Percentiles rank a stretch among this genome's conserved stretches.
Conservation (phyloP, 192 early-diverging fungal species). For the Coemansia sp. region DNA sequence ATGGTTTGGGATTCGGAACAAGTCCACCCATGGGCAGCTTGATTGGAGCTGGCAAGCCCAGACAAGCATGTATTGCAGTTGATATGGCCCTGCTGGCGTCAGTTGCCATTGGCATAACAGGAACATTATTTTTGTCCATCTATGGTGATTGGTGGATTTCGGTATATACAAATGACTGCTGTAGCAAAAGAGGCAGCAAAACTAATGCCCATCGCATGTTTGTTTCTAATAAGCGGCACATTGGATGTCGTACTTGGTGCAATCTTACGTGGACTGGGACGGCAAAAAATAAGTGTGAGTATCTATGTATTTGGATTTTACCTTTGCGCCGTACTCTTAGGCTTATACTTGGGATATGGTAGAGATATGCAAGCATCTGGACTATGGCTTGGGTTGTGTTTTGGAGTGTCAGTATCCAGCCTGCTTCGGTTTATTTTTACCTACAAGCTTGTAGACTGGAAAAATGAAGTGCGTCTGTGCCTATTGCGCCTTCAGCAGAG, state of each 20-base stretch:
- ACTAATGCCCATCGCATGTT: no score
- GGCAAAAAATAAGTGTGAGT: constrained; percentile 45
- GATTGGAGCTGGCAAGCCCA: constrained; percentile 54
- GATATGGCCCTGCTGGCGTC: constrained; percentile 52
- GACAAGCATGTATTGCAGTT: constrained; percentile 59
- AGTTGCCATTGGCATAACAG: constrained; percentile 43
- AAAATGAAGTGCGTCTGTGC: constrained; percentile 20
- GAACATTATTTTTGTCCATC: neutral
- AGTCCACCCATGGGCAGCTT: constrained; percentile 73
- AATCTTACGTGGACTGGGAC: constrained; percentile 50
- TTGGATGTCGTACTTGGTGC: constrained; percentile 56
- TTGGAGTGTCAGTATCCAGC: constrained; percentile 12
- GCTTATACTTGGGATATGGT: constrained; percentile 40
- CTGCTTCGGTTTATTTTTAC: constrained; percentile 18
- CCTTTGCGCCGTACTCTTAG: constrained; percentile 44
- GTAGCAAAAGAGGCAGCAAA: constrained; percentile 67
- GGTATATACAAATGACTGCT: constrained; percentile 62
- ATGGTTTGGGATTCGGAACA: constrained; percentile 71
- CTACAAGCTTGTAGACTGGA: constrained; percentile 26
- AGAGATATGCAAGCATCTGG: constrained; percentile 19
- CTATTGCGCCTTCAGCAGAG: constrained; percentile 13
- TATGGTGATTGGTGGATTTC: constrained; percentile 12
- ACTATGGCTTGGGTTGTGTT: constrained; percentile 28
- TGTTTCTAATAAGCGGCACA: constrained; percentile 59
- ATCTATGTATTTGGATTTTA: constrained; percentile 53